Percentiles rank a stretch among this genome's conserved stretches.
These are phyloP conservation scores for Massospora cicadina DNA, from an alignment of 371 early-diverging fungal species.

Conservation along the genomic window DNA sequence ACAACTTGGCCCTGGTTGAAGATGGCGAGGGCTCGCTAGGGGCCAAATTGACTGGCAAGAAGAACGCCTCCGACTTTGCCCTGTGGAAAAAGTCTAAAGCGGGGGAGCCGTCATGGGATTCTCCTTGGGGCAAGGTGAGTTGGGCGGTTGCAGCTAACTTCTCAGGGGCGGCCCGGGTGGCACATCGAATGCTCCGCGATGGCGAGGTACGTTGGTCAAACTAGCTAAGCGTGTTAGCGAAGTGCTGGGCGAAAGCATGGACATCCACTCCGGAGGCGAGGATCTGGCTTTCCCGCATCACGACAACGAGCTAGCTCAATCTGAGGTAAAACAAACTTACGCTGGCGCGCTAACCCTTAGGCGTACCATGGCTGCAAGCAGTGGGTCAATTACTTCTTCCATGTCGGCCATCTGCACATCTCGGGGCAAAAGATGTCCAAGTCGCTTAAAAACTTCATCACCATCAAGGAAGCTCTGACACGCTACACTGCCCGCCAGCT, in stretches of 20 bases:
- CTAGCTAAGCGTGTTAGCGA: conserved; percentile 26
- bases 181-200: conserved; percentile 99
- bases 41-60: conserved; percentile 47
- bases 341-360: conserved; percentile 4
- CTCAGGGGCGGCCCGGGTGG: conserved; percentile 95
- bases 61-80: conserved; percentile 83
- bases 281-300: conserved; percentile 99
- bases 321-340: conserved; percentile 35
- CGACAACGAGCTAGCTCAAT: conserved; percentile 98
- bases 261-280: conserved; percentile 98
- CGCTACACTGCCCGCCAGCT: conserved; percentile 75
- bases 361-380: conserved; percentile 78
- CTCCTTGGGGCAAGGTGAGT: conserved; percentile 74
- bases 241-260: conserved; percentile 76
- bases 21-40: conserved; percentile 88
- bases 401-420: conserved; percentile 97
- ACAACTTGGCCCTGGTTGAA: conserved; percentile 54
- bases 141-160: not conserved
- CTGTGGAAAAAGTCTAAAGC: conserved; percentile 96
- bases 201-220: conserved; percentile 31
- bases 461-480: conserved; percentile 81
- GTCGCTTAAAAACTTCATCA: conserved; percentile 97
- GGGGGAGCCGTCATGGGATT: conserved; percentile 94
- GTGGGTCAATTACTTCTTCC: conserved; percentile 99
- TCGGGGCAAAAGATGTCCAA: conserved; percentile 99